Conservation (phyloP, 2,329 filamentous ascomycete genomes). For the Diaporthe vaccinii region DNA sequence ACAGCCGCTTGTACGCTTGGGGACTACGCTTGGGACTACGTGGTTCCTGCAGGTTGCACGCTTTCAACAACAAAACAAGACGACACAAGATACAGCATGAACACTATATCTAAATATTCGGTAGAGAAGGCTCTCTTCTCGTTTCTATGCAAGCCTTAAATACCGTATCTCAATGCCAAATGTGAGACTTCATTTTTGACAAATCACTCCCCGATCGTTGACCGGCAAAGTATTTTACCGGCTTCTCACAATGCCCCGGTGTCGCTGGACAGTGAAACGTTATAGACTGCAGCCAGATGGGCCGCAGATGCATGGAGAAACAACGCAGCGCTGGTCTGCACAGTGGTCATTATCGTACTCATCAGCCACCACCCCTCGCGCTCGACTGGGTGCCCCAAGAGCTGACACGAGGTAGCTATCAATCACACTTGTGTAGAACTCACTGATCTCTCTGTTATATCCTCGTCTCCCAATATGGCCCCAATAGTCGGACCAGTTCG, state of each 20-base stretch:
- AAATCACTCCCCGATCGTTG: neutral
- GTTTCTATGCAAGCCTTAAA: neutral
- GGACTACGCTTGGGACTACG: too few species aligned
- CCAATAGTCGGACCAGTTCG: conserved; percentile 6
- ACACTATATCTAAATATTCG: neutral
- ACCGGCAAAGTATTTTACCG: neutral
- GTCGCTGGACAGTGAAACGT: neutral
- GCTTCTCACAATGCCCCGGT: neutral
- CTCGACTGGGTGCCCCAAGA: too few species aligned
- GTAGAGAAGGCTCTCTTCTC: neutral
- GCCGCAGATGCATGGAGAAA: too few species aligned
- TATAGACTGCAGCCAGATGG: too few species aligned
- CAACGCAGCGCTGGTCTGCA: too few species aligned
- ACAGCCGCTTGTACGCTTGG: neutral
- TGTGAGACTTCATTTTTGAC: neutral
- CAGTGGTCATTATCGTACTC: too few species aligned
- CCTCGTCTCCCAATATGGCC: neutral
- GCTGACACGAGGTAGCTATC: too few species aligned
- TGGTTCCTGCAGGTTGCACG: neutral
- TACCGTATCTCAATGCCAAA: neutral
- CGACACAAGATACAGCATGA: neutral
- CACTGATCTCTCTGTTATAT: neutral
- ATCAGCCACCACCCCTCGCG: too few species aligned
- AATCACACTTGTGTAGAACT: neutral
- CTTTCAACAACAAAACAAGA: neutral